Evolutionary conservation across 768 basidiomycete genomes (phyloP), one percentile per base, ranked within the genome.

Genomic region (Megacollybia marginata): DNA sequence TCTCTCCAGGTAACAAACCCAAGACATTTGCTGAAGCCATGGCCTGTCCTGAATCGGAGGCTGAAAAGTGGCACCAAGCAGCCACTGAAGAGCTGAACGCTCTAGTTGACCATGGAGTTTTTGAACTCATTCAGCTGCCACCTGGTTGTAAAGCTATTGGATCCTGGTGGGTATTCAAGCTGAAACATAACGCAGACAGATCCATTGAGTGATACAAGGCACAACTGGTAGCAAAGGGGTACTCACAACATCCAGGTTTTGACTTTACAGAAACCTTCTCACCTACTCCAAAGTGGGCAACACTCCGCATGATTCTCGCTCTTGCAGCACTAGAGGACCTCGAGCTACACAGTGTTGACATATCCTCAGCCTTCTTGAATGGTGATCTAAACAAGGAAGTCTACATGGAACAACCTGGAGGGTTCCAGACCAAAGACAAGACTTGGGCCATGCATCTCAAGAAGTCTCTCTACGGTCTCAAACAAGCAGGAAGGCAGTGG

Each of bases 191-290:
- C 48, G 52, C 51, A 2, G 28, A 55, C 5, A 68, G 71, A 12
- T 53, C 50, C 1, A 44, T 69, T 38, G 47, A 50, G 1, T 47
- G 56, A 5, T 62, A 66, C 54, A 71, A 73, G 50, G 69, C 60
- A 5, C 42, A 65, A 23, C 54, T 71, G 8, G 68, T 69, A 12
- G 67, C 68, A 5, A 57, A 67, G 48, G 69, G 71, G 6, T 69
- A 60, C 54, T 52, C 58, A 11, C 70, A 73, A 50, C 52, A 57
- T 1, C 60, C 59, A n/a, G 68, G 69, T 2, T 44, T 62, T 16
- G 67, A 70, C 50, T 71, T 55, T 55, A 49, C 53, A 20, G 61
- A 65, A 13, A 63, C 62, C 7, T 61, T 54, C 38, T 44, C 61
- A 1, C 61, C 61, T 6, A 51, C 54, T n/a, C 49, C 51, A n/a